phyloP scores from a whole-genome alignment of 305 asterid genomes.

The Salvia sclarea region DNA sequence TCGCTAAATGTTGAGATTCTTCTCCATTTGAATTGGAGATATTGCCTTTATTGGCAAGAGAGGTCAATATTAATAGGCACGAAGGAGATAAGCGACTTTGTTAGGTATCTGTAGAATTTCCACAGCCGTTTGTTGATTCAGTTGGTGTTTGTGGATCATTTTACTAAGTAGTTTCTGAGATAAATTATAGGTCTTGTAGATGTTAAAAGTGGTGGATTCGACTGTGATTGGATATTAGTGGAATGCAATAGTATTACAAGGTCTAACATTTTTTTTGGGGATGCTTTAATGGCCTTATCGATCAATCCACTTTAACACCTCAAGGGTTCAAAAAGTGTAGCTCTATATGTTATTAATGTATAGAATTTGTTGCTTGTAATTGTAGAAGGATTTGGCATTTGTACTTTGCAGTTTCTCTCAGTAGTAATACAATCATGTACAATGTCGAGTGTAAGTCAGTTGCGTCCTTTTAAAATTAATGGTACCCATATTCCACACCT shows the following conservation, averaged over 20 bases:
- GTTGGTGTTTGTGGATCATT: background rate
- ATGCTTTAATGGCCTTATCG: conserved; percentile 4
- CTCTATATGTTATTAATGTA: background rate
- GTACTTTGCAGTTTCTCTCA: background rate
- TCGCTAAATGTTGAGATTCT: background rate
- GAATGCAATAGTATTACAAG: background rate
- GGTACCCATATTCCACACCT: background rate
- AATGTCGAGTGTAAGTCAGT: too few relatives aligned
- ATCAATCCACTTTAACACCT: conserved; percentile 9
- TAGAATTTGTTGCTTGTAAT: background rate
- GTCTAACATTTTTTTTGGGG: background rate
- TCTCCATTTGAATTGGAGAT: background rate
- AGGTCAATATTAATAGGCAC: background rate
- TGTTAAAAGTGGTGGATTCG: background rate
- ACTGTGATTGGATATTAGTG: background rate
- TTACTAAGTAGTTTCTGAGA: background rate
- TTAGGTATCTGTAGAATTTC: background rate
- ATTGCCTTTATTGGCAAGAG: background rate
- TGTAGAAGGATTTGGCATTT: background rate
- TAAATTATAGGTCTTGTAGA: background rate
- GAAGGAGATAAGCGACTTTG: background rate
- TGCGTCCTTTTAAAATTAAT: background rate
- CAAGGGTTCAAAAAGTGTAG: background rate
- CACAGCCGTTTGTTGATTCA: background rate
- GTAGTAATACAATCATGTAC: background rate